A percentile compares a stretch with the other conserved stretches of the same genome.
These are phyloP conservation scores for Tricholoma matsutake DNA, from an alignment of 768 basidiomycete species.

Conservation along the genomic window DNA sequence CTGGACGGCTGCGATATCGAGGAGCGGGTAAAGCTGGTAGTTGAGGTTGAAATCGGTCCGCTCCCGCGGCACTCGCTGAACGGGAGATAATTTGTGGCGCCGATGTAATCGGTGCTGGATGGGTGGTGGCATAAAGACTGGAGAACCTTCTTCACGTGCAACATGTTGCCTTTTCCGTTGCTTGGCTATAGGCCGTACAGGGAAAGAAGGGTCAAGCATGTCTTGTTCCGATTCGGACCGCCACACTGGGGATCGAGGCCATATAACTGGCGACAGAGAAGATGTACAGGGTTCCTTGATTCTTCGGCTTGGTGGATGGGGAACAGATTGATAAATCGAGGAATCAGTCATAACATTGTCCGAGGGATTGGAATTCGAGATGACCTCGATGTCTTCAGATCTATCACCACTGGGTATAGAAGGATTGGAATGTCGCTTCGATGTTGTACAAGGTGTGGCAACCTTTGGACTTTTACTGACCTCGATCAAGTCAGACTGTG, in stretches of 20 bases:
- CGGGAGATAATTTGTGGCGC: slow-evolving; percentile 27
- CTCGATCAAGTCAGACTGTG: slow-evolving; percentile 19
- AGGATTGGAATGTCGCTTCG: slow-evolving; percentile 6
- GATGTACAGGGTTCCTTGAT: slow-evolving; percentile 1
- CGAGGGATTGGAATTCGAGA: neutral
- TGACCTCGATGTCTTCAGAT: slow-evolving; percentile 19
- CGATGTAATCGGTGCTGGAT: slow-evolving; percentile 37
- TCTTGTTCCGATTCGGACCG: slow-evolving; percentile 12
- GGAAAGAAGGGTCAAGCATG: slow-evolving; percentile 27
- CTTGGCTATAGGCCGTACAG: slow-evolving; percentile 20
- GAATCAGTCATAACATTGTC: slow-evolving; percentile 5
- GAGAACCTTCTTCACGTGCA: slow-evolving; percentile 32
- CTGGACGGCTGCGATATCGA: slow-evolving; percentile 72
- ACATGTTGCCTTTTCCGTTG: slow-evolving; percentile 21
- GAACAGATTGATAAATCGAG: slow-evolving; percentile 9
- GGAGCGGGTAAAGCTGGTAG: slow-evolving; percentile 33
- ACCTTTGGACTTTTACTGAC: neutral
- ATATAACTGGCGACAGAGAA: slow-evolving; percentile 27
- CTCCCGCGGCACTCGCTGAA: slow-evolving; percentile 14
- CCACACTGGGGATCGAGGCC: slow-evolving; percentile 12
- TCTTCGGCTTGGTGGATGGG: slow-evolving; percentile 14
- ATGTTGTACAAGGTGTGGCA: neutral
- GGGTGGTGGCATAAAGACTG: slow-evolving; percentile 27
- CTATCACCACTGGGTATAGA: neutral
- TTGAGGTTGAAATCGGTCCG: neutral